A percentile compares a stretch with the other conserved stretches of the same genome.
Evolutionary conservation across 495 filamentous ascomycete species (phyloP).

Genomic region (Apiosordaria backusii): DNA sequence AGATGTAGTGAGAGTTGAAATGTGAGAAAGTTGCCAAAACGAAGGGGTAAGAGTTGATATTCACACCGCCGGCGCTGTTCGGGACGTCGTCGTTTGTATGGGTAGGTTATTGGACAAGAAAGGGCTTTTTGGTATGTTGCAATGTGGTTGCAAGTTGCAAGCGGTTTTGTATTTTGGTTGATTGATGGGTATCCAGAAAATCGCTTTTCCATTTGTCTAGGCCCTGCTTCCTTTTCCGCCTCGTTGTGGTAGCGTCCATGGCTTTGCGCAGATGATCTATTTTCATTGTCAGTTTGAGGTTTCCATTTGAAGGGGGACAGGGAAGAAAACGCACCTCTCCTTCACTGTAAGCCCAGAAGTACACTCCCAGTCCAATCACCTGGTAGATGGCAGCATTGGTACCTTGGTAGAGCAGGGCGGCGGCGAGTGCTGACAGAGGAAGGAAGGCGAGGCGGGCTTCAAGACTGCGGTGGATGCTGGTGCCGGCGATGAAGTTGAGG

Average conservation of each 20-base stretch:
- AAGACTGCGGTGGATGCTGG: slow-evolving; percentile 77
- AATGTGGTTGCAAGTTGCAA: not conserved
- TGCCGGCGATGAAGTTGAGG: slow-evolving; percentile 60
- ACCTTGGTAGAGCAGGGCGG: slow-evolving; percentile 82
- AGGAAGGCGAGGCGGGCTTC: slow-evolving; percentile 80
- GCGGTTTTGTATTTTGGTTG: not conserved
- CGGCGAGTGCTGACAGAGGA: slow-evolving; percentile 71
- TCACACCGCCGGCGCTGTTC: no score
- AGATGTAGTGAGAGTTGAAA: no score
- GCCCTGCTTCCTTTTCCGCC: slow-evolving; percentile 33
- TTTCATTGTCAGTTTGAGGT: slow-evolving; percentile 3
- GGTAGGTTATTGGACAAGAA: no score
- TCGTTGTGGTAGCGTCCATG: slow-evolving; percentile 51
- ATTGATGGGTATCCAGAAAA: not conserved
- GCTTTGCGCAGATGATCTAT: slow-evolving; percentile 50
- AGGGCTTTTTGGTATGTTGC: no score
- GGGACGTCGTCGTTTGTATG: no score
- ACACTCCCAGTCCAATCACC: slow-evolving; percentile 77
- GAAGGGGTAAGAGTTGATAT: no score
- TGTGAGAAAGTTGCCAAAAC: no score
- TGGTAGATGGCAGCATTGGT: slow-evolving; percentile 93
- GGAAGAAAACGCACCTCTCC: slow-evolving; percentile 70
- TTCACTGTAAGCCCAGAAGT: slow-evolving; percentile 96
- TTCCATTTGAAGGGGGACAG: not conserved
- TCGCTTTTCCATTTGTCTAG: slow-evolving; percentile 22